Percentiles rank a stretch among this genome's conserved stretches.
These are phyloP conservation scores for Chaetomium cochliodes DNA, from an alignment of 495 filamentous ascomycete species.

Conservation along the genomic window DNA sequence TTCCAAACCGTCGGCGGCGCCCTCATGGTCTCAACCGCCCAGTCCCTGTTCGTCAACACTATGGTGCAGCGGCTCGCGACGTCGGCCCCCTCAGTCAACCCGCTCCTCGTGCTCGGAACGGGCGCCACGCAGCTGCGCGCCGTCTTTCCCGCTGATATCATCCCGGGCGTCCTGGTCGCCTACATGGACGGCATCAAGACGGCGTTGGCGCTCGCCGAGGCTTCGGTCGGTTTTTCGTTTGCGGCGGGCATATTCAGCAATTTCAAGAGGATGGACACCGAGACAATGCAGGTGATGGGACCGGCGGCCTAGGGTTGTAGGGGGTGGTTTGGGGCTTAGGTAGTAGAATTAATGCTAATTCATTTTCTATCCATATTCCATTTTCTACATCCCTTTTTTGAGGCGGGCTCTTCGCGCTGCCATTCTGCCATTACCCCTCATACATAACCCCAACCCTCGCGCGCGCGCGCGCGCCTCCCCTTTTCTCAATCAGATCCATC, in stretches of 20 bases:
- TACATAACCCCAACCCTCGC: too few relatives aligned
- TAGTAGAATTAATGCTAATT: too few relatives aligned
- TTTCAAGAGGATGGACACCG: slow-evolving; percentile 30
- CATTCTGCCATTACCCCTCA: too few relatives aligned
- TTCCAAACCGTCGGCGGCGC: slow-evolving; percentile 52
- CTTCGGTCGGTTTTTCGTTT: slow-evolving; percentile 26
- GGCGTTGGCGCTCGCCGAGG: slow-evolving; percentile 46
- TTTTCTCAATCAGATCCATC: too few relatives aligned
- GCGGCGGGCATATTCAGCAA: slow-evolving; percentile 28
- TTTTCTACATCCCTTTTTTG: too few relatives aligned
- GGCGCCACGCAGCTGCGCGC: slow-evolving; percentile 44
- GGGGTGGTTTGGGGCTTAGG: too few relatives aligned
- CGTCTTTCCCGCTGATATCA: slow-evolving; percentile 38
- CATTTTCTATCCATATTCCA: too few relatives aligned
- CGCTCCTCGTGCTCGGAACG: slow-evolving; percentile 41
- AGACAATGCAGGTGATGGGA: slow-evolving; percentile 20
- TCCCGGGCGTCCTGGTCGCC: slow-evolving; percentile 53
- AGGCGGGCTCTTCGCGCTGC: too few relatives aligned
- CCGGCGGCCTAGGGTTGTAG: too few relatives aligned
- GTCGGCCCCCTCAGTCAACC: slow-evolving; percentile 43
- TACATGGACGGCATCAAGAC: slow-evolving; percentile 60
- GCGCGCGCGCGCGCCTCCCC: too few relatives aligned
- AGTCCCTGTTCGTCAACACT: slow-evolving; percentile 51
- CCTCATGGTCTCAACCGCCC: slow-evolving; percentile 47
- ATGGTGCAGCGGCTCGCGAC: slow-evolving; percentile 36